Conservation (phyloP, 2,329 filamentous ascomycete genomes). For the Eutypa lata region DNA sequence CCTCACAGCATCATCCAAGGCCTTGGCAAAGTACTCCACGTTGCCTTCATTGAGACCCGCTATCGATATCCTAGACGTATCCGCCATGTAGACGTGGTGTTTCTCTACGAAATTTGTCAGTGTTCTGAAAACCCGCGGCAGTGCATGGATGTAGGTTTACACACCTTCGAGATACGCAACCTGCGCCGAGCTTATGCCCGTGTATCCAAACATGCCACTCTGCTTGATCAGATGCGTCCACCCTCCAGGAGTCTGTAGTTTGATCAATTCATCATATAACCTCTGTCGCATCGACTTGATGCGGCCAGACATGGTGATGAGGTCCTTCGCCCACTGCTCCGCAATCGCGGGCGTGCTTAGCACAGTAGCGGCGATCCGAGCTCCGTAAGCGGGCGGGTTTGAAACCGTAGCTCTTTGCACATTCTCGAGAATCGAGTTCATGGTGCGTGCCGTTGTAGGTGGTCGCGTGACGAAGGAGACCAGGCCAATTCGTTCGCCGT, state of each 20-base stretch:
- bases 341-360: slow-evolving; percentile 23
- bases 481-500: slow-evolving; percentile 34
- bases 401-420: slow-evolving; percentile 32
- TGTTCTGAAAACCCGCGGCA: neutral
- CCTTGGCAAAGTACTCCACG: slow-evolving; percentile 27
- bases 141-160: slow-evolving; percentile 1
- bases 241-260: slow-evolving; percentile 30
- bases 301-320: slow-evolving; percentile 34
- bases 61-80: slow-evolving; percentile 36
- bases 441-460: slow-evolving; percentile 7
- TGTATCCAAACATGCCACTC: slow-evolving; percentile 40
- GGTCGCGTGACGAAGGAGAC: slow-evolving; percentile 24
- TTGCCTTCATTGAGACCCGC: slow-evolving; percentile 36
- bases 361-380: slow-evolving; percentile 31
- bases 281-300: slow-evolving; percentile 32
- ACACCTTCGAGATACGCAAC: slow-evolving; percentile 34
- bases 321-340: slow-evolving; percentile 32
- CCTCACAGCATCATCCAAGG: slow-evolving; percentile 12
- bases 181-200: slow-evolving; percentile 46
- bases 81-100: slow-evolving; percentile 37
- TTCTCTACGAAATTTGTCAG: slow-evolving; percentile 22
- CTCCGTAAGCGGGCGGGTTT: slow-evolving; percentile 33
- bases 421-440: slow-evolving; percentile 29
- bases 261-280: slow-evolving; percentile 30
- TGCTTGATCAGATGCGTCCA: slow-evolving; percentile 36